A percentile compares a stretch with the other conserved stretches of the same genome.
Evolutionary conservation across 768 basidiomycete species (phyloP).

Genomic region (Lentinula sp.): DNA sequence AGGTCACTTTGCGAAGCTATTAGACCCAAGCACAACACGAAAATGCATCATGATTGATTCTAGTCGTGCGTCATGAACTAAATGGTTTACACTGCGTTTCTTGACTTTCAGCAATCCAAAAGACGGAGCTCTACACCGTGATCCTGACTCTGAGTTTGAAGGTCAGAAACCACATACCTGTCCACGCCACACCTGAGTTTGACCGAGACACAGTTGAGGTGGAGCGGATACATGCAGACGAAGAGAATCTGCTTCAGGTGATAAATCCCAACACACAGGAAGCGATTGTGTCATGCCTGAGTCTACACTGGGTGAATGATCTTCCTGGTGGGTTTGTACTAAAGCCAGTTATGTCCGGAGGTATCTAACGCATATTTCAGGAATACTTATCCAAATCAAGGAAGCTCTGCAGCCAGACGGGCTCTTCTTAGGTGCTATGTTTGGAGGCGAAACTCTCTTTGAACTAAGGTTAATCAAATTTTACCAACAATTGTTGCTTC

Average conservation of each 20-base stretch:
- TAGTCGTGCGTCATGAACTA: conserved; percentile 50
- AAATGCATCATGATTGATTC: conserved; percentile 84
- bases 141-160: conserved; percentile 75
- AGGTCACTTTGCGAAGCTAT: conserved; percentile 84
- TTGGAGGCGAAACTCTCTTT: conserved; percentile 95
- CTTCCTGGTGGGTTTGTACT: conserved; percentile 62
- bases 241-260: conserved; percentile 67
- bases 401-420: conserved; percentile 86
- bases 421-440: conserved; percentile 88
- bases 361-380: conserved; percentile 28
- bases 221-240: conserved; percentile 74
- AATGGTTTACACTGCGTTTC: not conserved
- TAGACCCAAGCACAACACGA: conserved; percentile 60
- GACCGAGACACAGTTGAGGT: conserved; percentile 68
- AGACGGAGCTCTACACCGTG: conserved; percentile 73
- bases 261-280: conserved; percentile 78
- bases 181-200: conserved; percentile 39
- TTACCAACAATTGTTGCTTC: not conserved
- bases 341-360: not conserved
- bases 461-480: conserved; percentile 63
- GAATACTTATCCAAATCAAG: conserved; percentile 79
- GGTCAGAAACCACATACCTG: conserved; percentile 34
- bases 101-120: not conserved
- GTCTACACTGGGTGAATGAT: conserved; percentile 97
- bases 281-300: conserved; percentile 85